Evolutionary conservation across 2,329 filamentous ascomycete species (phyloP).

Genomic region (Penicillium sp.): DNA sequence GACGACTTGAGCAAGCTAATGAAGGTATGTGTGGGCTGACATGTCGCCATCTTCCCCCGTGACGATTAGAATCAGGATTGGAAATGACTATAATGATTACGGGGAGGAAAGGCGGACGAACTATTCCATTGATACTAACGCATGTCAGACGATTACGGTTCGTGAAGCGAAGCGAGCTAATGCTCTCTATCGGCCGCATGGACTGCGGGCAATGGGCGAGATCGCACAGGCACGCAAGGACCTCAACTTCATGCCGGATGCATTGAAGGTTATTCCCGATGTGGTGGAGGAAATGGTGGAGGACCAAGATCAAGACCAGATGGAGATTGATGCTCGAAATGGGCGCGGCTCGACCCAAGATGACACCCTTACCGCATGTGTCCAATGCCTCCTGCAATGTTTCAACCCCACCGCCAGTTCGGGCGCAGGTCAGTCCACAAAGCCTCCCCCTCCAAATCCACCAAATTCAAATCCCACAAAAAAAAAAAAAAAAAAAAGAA

Average conservation of each 20-base stretch:
- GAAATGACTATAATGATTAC: neutral
- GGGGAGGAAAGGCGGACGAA: neutral
- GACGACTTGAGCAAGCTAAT: conserved; percentile 63
- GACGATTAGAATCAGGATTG: neutral
- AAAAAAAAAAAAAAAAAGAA: neutral
- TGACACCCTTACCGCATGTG: conserved; percentile 40
- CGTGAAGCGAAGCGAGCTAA: conserved; percentile 93
- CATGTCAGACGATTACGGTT: conserved; percentile 60
- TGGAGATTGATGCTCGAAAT: conserved; percentile 64
- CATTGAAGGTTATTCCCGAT: conserved; percentile 62
- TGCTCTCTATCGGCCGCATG: conserved; percentile 73
- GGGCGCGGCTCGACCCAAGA: conserved; percentile 30
- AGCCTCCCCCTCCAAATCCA: neutral
- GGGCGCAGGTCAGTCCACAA: conserved; percentile 26
- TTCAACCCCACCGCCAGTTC: conserved; percentile 31
- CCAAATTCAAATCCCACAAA: too few relatives aligned
- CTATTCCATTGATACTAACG: conserved; percentile 12
- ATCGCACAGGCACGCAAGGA: conserved; percentile 69
- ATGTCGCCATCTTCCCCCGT: conserved; percentile 1
- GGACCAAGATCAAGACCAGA: conserved; percentile 54
- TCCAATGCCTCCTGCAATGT: conserved; percentile 41
- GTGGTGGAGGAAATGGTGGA: conserved; percentile 58
- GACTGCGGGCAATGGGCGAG: conserved; percentile 68
- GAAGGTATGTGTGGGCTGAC: conserved; percentile 53
- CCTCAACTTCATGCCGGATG: conserved; percentile 67